Percentiles rank a stretch among this genome's conserved stretches.
phyloP scores from a whole-genome alignment of 176 grass and related monocot genomes.

The Tillandsia leiboldiana region DNA sequence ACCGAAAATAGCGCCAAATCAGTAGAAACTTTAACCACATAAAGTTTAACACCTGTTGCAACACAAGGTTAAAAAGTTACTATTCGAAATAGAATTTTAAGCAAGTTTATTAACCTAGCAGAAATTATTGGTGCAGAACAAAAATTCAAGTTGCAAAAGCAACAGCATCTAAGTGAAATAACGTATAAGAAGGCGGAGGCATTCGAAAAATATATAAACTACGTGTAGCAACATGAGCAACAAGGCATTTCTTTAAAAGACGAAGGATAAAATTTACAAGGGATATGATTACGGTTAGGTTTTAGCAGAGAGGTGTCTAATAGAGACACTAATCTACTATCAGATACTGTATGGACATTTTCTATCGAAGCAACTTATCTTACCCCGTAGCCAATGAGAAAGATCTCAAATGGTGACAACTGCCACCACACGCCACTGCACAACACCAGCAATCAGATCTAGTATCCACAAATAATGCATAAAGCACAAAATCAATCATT shows the following conservation, averaged over 20 bases:
- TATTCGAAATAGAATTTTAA: background rate
- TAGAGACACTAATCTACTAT: too few relatives aligned
- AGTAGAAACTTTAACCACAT: conserved; percentile 99
- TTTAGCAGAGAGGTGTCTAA: too few relatives aligned
- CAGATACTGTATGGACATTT: background rate
- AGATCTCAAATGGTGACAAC: conserved; percentile 71
- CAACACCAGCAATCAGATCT: conserved; percentile 14
- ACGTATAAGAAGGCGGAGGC: background rate
- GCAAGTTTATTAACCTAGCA: background rate
- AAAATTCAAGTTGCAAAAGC: background rate
- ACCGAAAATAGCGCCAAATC: conserved; percentile 97
- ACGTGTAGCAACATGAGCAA: too few relatives aligned
- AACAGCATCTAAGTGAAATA: background rate
- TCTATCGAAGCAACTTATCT: conserved; percentile 23
- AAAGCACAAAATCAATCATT: background rate
- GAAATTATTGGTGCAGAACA: background rate
- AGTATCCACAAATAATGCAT: background rate
- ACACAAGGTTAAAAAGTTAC: conserved; percentile 8
- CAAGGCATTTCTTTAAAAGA: too few relatives aligned
- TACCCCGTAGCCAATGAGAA: conserved; percentile 95
- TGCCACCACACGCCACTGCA: conserved; percentile 72
- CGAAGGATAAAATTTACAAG: too few relatives aligned
- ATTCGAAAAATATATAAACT: too few relatives aligned
- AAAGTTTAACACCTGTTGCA: conserved; percentile 78
- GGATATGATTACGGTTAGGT: too few relatives aligned